phyloP scores from a whole-genome alignment of 2,329 filamentous ascomycete species.

The Alternaria atra region DNA sequence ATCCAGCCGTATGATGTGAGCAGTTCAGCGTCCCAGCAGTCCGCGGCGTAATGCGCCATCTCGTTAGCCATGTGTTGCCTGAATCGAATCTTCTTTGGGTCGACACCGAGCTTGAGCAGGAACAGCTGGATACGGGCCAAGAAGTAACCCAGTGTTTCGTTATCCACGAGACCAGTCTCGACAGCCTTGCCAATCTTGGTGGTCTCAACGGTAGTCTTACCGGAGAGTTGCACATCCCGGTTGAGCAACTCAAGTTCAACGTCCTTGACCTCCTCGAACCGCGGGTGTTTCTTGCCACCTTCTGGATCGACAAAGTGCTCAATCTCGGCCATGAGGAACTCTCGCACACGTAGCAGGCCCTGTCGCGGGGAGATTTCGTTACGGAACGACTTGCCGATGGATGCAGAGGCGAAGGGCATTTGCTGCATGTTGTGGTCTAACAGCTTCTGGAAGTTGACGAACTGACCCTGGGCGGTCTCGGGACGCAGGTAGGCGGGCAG shows the following conservation, averaged over 20 bases:
- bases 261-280: conserved; percentile 86
- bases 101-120: conserved; percentile 86
- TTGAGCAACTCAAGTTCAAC: conserved; percentile 85
- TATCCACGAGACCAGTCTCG: conserved; percentile 82
- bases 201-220: conserved; percentile 78
- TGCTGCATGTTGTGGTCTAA: conserved; percentile 94
- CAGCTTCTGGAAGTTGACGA: conserved; percentile 95
- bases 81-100: conserved; percentile 89
- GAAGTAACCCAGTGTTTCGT: conserved; percentile 98
- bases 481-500: conserved; percentile 72
- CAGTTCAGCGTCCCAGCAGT: conserved; percentile 98
- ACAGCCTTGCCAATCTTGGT: conserved; percentile 89
- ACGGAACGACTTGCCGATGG: conserved; percentile 96
- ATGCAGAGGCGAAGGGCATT: conserved; percentile 97
- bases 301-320: conserved; percentile 98
- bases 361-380: conserved; percentile 96
- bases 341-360: conserved; percentile 90
- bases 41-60: conserved; percentile 92
- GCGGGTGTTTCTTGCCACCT: conserved; percentile 90
- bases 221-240: conserved; percentile 83
- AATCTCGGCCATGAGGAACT: conserved; percentile 99
- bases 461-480: conserved; percentile 97
- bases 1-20: conserved; percentile 95
- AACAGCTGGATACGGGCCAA: conserved; percentile 92
- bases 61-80: conserved; percentile 94